phyloP scores from a whole-genome alignment of 108 stramenopile genomes.

The Skeletonema menzelii region DNA sequence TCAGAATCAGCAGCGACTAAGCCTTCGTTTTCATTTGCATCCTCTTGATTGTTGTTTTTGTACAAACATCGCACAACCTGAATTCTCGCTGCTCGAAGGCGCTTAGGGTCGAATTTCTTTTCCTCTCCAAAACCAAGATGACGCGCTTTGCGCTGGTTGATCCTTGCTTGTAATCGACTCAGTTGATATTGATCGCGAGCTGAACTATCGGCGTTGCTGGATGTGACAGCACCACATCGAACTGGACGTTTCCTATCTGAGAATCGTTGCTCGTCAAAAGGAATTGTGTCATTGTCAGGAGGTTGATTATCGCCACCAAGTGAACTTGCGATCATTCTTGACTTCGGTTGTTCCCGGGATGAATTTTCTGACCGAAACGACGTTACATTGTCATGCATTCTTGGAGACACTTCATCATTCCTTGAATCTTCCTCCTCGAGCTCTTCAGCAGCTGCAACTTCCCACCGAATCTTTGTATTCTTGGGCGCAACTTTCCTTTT shows the following conservation, averaged over 20 bases:
- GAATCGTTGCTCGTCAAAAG: not conserved
- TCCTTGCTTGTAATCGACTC: not conserved
- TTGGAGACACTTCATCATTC: not conserved
- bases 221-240: not conserved
- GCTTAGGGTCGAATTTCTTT: not conserved
- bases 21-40: not conserved
- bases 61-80: not conserved
- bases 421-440: not conserved
- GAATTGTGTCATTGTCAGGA: not conserved
- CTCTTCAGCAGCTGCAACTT: not conserved
- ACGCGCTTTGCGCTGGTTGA: not conserved
- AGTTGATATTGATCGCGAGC: not conserved
- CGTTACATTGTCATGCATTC: not conserved
- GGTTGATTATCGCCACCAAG: not conserved
- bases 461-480: not conserved
- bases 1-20: not conserved
- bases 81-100: not conserved
- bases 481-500: not conserved
- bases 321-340: not conserved
- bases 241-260: not conserved
- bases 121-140: not conserved
- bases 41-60: not conserved
- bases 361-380: not conserved
- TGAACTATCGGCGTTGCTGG: not conserved
- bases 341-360: not conserved